phyloP scores from a whole-genome alignment of 495 filamentous ascomycete genomes.

The Copromyces sp. region DNA sequence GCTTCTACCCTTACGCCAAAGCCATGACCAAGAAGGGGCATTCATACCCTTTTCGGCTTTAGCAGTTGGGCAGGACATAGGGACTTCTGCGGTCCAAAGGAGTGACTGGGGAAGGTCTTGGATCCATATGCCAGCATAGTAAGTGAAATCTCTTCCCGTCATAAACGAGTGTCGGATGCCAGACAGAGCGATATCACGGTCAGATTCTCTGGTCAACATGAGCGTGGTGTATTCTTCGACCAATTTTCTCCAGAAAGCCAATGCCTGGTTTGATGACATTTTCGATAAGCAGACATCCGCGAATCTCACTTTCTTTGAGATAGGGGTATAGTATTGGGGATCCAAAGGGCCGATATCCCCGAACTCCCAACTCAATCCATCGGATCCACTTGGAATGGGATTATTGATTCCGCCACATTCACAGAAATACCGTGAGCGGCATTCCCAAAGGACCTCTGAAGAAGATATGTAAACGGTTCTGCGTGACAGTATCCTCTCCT shows the following conservation, averaged over 20 bases:
- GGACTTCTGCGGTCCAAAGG: not conserved
- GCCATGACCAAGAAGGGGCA: not conserved
- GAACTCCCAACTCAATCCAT: too few relatives aligned
- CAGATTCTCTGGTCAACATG: not conserved
- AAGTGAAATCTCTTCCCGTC: not conserved
- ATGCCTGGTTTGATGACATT: not conserved
- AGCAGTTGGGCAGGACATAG: not conserved
- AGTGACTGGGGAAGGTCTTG: conserved; percentile 2
- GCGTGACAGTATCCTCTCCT: not conserved
- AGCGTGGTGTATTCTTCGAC: not conserved
- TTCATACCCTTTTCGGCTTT: not conserved
- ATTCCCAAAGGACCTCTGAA: not conserved
- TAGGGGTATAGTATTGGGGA: not conserved
- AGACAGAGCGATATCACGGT: not conserved
- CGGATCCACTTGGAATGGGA: too few relatives aligned
- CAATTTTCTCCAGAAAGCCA: not conserved
- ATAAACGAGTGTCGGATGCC: not conserved
- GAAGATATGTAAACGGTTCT: not conserved
- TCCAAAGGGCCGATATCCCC: not conserved
- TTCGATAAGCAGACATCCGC: not conserved
- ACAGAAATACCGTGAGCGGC: not conserved
- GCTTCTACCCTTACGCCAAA: not conserved
- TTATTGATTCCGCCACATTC: not conserved
- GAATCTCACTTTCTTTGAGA: not conserved
- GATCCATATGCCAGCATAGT: conserved; percentile 9